Evolutionary conservation across 345 rosid genomes (phyloP), one percentile per base, ranked within the genome.

Genomic region (Reutealis trisperma): DNA sequence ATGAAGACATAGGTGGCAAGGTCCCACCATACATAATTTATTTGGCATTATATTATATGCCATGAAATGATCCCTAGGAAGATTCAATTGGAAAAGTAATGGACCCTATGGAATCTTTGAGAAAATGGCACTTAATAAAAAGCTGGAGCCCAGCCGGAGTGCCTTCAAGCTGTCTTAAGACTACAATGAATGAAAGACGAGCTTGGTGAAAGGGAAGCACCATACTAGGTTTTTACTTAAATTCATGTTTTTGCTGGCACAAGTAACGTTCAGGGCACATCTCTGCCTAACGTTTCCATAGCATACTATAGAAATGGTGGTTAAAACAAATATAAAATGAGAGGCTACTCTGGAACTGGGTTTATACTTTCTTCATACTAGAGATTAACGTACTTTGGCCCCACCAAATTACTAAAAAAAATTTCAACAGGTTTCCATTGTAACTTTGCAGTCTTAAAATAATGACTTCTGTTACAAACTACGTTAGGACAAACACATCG

Each of bases 401-500:
- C 51, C 68, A n/a, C 66, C 75, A 75, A 65, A 34, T 82, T 72
- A 70, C 67, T 37, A n/a, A 25, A 73, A 66, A 65, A 47, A 4
- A 18, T 51, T 42, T 34, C 34, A 30, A 74, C 9, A 7, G 73
- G 69, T 66, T 71, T 70, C 67, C 77, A 76, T 30, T 45, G 76
- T 71, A 59, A 63, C 60, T 55, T 73, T 63, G 58, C 30, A 62
- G 59, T 57, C 74, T 69, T 45, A 19, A 57, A 68, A 63, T 47
- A 47, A 75, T 22, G 67, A 55, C 72, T 73, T 78, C 70, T 71
- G 80, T 75, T 79, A 81, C 76, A 86, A 57, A 68, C 88, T 79
- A 88, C 13, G 86, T 84, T 83, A 86, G 89, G 72, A 81, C 79
- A 81, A 67, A 27, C 84, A 82, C 74, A 22, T 19, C 15, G 75